Evolutionary conservation across 2,329 filamentous ascomycete genomes (phyloP), one percentile per base, ranked within the genome.

Genomic region (Ilyonectria robusta): DNA sequence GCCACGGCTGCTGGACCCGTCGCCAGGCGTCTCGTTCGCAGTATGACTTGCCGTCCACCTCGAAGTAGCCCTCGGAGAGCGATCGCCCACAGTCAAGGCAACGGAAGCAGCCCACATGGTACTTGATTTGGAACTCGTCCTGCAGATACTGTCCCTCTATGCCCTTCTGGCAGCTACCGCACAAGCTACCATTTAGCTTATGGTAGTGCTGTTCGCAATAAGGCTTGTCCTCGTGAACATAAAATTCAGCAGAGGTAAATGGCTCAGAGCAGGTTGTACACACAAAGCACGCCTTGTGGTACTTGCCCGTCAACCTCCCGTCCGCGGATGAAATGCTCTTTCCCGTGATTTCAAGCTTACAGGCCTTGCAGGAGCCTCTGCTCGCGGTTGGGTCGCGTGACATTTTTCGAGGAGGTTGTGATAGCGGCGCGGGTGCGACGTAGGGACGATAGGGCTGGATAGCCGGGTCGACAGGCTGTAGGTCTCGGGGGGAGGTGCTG

Each of bases 121-220:
- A 96, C 79, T 98, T 98, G 73, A 90, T 87, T 37, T 86, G 84
- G 44, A 84, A 81, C 74, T 94, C 93, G 33, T 96, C 97, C 78
- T 97, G 94, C 42, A 98, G 85, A 75, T 97, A 99, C 73, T 95
- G 92, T 0, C 96, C 96, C 80, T 99, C 96, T 72, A 99, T 98
- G 15, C 96, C 96, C 11, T 85, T 85, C 70, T 93, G 88, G 79
- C 96, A 99, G 33, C 87, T 87, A 17, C 88, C 88, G 78, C 96
- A 99, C 1, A 98, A 83, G 53, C 94, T 97, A 57, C 92, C 92
- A 75, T 98, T 98, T 37, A 96, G 87, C 79, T 93, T 89, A 82
- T 99, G 96, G 78, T 98, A 99, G 81, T 98, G 94, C 56, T 91
- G 90, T 72, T 94, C 92, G 81, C 96, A 98, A 81, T 95, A 98